These are phyloP conservation scores for Kazachstania psychrophila DNA, from an alignment of 805 yeast genomes.

Conservation along the genomic window DNA sequence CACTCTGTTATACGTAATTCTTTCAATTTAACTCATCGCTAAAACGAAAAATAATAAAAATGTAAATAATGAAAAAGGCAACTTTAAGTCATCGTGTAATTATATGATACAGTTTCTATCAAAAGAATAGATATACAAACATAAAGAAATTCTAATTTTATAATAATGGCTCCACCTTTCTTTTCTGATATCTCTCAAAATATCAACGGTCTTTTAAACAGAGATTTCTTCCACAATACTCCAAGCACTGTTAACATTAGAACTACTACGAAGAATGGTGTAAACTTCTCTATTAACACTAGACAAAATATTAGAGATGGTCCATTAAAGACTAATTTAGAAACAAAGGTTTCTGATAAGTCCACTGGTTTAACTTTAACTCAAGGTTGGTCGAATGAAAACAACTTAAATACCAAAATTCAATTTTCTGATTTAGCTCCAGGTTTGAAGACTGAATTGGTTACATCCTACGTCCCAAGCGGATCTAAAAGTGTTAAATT, in stretches of 20 bases:
- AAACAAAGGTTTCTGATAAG: constrained; percentile 89
- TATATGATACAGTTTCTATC: no score
- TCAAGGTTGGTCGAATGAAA: constrained; percentile 97
- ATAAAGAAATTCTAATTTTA: no score
- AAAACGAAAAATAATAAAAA: no score
- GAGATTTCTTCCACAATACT: constrained; percentile 87
- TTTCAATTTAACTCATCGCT: no score
- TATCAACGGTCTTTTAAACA: constrained; percentile 80
- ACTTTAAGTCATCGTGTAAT: no score
- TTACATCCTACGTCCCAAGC: constrained; percentile 77
- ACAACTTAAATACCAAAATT: constrained; percentile 82
- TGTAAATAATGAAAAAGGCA: no score
- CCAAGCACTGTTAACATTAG: constrained; percentile 83
- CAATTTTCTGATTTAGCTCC: constrained; percentile 90
- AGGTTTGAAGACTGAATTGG: constrained; percentile 87
- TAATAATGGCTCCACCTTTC: constrained; percentile 75
- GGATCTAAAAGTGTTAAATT: constrained; percentile 82
- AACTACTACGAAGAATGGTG: constrained; percentile 94
- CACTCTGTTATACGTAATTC: no score
- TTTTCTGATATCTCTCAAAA: constrained; percentile 90
- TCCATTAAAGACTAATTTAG: constrained; percentile 78
- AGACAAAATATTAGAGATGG: constrained; percentile 70
- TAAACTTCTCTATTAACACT: constrained; percentile 88
- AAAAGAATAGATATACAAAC: no score
- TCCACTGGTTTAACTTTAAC: constrained; percentile 85